phyloP scores from a whole-genome alignment of 2,329 filamentous ascomycete genomes.

The Aspergillus carbonarius region DNA sequence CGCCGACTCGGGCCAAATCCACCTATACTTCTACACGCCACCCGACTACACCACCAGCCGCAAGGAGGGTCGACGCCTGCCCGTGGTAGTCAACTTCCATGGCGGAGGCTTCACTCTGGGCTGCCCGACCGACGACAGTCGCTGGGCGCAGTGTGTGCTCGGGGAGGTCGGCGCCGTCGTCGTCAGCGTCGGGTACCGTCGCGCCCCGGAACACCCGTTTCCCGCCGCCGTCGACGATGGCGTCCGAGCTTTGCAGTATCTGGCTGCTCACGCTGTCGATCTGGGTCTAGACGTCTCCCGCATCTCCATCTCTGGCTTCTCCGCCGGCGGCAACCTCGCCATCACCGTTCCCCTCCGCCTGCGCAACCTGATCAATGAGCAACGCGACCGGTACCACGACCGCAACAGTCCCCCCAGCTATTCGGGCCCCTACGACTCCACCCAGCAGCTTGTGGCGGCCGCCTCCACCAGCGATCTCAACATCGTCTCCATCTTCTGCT shows the following conservation, averaged over 20 bases:
- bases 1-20: conserved; percentile 51
- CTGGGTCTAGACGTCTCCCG: conserved; percentile 58
- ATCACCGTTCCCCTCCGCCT: conserved; percentile 62
- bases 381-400: conserved; percentile 1
- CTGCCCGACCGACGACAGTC: conserved; percentile 58
- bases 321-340: conserved; percentile 62
- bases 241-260: conserved; percentile 60
- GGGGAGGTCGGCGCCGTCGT: conserved; percentile 57
- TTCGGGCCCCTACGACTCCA: conserved; percentile 33
- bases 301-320: conserved; percentile 62
- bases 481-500: conserved; percentile 59
- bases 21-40: conserved; percentile 63
- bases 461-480: conserved; percentile 43
- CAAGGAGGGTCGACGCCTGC: conserved; percentile 48
- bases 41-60: conserved; percentile 33
- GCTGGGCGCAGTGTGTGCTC: conserved; percentile 60
- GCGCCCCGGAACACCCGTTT: conserved; percentile 62
- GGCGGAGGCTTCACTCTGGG: conserved; percentile 64
- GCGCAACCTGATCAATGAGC: conserved; percentile 39
- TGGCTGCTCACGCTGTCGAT: conserved; percentile 56
- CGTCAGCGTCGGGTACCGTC: conserved; percentile 61
- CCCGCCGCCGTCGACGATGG: conserved; percentile 65
- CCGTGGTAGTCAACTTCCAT: conserved; percentile 63
- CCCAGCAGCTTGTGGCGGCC: conserved; percentile 33
- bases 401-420: not conserved